Conservation (phyloP, 2,329 filamentous ascomycete species). For the Cladophialophora psammophila region DNA sequence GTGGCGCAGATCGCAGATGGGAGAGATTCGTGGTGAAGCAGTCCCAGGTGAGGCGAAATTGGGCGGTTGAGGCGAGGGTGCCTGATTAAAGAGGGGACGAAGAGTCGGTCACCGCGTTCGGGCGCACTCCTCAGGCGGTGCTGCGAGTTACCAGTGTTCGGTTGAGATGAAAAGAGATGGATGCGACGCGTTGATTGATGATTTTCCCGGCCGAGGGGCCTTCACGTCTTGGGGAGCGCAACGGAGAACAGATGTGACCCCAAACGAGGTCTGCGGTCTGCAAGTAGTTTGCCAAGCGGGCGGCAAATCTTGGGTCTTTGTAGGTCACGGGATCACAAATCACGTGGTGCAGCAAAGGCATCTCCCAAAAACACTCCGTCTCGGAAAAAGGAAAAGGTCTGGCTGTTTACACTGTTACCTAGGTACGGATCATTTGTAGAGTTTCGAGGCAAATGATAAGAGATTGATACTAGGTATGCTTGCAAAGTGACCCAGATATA, state of each 20-base stretch:
- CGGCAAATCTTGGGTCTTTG: background rate
- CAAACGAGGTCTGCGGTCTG: constrained; percentile 17
- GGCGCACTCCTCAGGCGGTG: constrained; percentile 35
- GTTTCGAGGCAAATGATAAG: background rate
- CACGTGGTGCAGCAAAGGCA: background rate
- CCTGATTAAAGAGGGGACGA: constrained; percentile 37
- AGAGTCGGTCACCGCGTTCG: constrained; percentile 29
- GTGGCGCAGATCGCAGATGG: constrained; percentile 41
- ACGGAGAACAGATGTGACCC: constrained; percentile 22
- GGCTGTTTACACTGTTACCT: background rate
- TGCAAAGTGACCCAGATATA: background rate
- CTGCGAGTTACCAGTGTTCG: constrained; percentile 23
- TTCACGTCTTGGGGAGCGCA: constrained; percentile 33
- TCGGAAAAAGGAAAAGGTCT: background rate
- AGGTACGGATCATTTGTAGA: background rate
- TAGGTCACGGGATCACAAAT: background rate
- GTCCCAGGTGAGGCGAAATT: constrained; percentile 25
- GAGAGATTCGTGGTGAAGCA: constrained; percentile 20
- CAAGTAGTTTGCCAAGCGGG: constrained; percentile 10
- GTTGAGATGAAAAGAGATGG: constrained; percentile 37
- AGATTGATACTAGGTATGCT: background rate
- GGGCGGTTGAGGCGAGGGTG: constrained; percentile 29
- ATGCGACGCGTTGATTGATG: constrained; percentile 40
- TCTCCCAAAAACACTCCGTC: background rate
- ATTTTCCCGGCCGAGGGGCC: constrained; percentile 36